Evolutionary conservation across 495 filamentous ascomycete genomes (phyloP), one percentile per base, ranked within the genome.

Genomic region (Haplographium delicatum): DNA sequence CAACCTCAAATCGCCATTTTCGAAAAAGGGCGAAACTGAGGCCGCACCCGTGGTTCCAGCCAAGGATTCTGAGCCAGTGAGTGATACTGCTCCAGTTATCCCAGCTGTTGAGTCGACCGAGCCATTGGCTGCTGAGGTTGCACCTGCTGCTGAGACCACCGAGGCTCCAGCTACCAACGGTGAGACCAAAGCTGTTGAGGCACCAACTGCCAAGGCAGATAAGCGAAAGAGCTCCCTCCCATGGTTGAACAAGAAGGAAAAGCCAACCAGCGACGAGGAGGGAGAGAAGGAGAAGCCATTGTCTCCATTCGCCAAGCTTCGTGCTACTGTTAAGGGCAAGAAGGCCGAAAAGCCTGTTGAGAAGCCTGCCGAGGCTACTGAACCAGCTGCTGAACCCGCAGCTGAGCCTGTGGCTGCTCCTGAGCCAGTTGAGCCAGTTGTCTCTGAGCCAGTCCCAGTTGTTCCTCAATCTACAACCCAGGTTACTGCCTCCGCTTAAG

Each of bases 141-240:
- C 69, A 26, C 68, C 60, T 47, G 65, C 58, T 22, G 57, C 66
- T 19, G 74, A 76, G 57, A 63, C 50, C 16, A 44, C 45, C 16
- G 62, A 59, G 31, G 48, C 42, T 43, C 49, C 70, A 11, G 62
- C 67, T 28, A 65, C 70, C 50, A 59, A 47, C 35, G 65, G 60
- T n/a, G 53, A 58, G 42, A 67, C 71, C 63, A 70, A 76, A 61
- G 66, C 69, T 58, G 20, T 6, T 22, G 72, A 79, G 56, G 23
- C 66, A 42, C 30, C 61, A 48, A 52, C 37, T 33, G 26, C 58
- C 38, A 73, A 78, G 73, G 58, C 44, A 45, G 75, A 78, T 52
- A 80, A 78, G 69, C 74, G 75, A 59, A 80, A 79, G 69, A 75
- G 73, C 54, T 72, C 72, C 3, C 63, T 78, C 0, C 76, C 76